These are phyloP conservation scores for Sesbania bispinosa DNA, from an alignment of 306 rosid species.

Conservation along the genomic window DNA sequence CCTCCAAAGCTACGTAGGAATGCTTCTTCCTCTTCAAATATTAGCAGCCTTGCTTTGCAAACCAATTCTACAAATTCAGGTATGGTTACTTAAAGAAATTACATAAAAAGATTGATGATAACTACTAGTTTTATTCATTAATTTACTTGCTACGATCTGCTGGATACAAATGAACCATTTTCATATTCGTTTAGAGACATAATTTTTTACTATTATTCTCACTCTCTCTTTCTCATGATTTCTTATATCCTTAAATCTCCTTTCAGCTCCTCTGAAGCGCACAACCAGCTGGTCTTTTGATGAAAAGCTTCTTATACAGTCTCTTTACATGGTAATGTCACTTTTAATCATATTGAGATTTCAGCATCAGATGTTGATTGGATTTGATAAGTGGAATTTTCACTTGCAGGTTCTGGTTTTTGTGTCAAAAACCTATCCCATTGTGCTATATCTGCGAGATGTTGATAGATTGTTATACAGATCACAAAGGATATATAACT, in stretches of 20 bases:
- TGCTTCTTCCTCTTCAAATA: conserved; percentile 83
- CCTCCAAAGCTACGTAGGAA: conserved; percentile 76
- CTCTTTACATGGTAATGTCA: conserved; percentile 73
- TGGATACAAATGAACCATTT: too few species aligned
- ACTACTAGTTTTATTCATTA: too few species aligned
- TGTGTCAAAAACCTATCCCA: conserved; percentile 72
- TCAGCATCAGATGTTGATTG: too few species aligned
- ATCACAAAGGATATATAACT: conserved; percentile 65
- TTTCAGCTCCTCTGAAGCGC: conserved; percentile 65
- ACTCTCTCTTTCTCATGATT: not conserved
- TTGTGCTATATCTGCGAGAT: conserved; percentile 82
- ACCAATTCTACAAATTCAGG: conserved; percentile 55
- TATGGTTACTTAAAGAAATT: conserved; percentile 22
- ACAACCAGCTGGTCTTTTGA: conserved; percentile 89
- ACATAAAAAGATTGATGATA: not conserved
- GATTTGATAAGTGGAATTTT: conserved; percentile 7
- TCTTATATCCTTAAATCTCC: not conserved
- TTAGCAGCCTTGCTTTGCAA: conserved; percentile 54
- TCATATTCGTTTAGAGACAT: too few species aligned
- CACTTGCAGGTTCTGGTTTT: conserved; percentile 61
- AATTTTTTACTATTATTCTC: too few species aligned
- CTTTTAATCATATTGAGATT: not conserved
- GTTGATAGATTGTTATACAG: conserved; percentile 57
- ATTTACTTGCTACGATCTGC: too few species aligned
- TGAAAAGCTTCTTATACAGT: conserved; percentile 78